phyloP scores from a whole-genome alignment of 352 stramenopile species.

The Nothophytophthora sp. region DNA sequence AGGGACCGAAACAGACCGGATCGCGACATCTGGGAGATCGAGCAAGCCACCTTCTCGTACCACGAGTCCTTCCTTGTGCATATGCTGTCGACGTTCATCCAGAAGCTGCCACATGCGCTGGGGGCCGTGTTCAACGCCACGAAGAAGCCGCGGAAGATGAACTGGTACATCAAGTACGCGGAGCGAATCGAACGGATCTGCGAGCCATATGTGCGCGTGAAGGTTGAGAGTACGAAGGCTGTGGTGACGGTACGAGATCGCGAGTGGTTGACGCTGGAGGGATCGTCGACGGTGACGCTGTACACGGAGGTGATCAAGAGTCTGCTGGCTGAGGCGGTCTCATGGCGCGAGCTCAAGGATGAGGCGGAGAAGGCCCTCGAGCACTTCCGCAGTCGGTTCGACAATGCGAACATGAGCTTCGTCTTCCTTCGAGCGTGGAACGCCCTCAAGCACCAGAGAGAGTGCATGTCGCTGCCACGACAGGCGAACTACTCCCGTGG shows the following conservation, averaged over 20 bases:
- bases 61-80: constrained; percentile 46
- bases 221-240: constrained; percentile 37
- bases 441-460: constrained; percentile 36
- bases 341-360: constrained; percentile 49
- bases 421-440: constrained; percentile 60
- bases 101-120: constrained; percentile 50
- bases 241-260: constrained; percentile 42
- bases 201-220: constrained; percentile 39
- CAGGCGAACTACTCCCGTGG: constrained; percentile 57
- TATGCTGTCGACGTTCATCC: constrained; percentile 59
- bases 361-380: constrained; percentile 34
- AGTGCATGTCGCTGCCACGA: constrained; percentile 35
- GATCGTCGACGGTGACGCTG: constrained; percentile 41
- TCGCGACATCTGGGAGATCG: constrained; percentile 18
- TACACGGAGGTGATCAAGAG: constrained; percentile 51
- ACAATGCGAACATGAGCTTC: constrained; percentile 26
- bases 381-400: constrained; percentile 13
- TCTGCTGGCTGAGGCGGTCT: constrained; percentile 38
- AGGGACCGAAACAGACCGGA: not conserved
- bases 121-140: constrained; percentile 60
- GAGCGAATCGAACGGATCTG: constrained; percentile 48
- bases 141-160: constrained; percentile 72
- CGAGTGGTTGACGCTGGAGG: constrained; percentile 51
- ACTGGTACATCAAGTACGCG: constrained; percentile 69
- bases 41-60: constrained; percentile 46